Conservation (phyloP, 306 rosid genomes). For the Ceratonia siliqua region DNA sequence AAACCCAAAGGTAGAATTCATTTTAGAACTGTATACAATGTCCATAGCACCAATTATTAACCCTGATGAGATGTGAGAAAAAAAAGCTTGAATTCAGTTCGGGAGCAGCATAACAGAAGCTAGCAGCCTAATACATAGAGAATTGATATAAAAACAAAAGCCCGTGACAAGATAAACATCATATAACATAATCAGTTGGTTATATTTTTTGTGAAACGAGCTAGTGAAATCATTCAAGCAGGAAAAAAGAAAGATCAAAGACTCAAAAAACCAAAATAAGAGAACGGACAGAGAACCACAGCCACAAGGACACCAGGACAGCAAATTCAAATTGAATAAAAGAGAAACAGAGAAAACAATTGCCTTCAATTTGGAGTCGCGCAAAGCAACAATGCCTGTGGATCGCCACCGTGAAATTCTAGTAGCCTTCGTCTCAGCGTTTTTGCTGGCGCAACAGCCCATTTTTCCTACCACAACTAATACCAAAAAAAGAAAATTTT, state of each 20-base stretch:
- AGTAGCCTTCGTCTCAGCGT: constrained; percentile 61
- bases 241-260: background rate
- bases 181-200: background rate
- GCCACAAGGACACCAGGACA: background rate
- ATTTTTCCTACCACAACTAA: constrained; percentile 33
- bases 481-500: background rate
- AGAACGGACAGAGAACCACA: background rate
- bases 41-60: background rate
- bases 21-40: background rate
- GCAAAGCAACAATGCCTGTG: constrained; percentile 93
- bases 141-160: background rate
- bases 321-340: background rate
- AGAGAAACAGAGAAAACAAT: constrained; percentile 4
- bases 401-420: constrained; percentile 88
- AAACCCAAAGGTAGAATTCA: background rate
- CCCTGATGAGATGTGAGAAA: background rate
- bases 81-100: background rate
- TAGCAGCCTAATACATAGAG: background rate
- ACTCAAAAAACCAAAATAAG: background rate
- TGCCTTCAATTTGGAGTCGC: constrained; percentile 93
- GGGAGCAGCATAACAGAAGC: background rate
- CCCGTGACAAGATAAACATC: background rate
- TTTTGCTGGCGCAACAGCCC: constrained; percentile 78
- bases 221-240: background rate
- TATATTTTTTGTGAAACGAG: background rate